Percentiles rank a stretch among this genome's conserved stretches.
These are phyloP conservation scores for Tolypocladium nubicola DNA, from an alignment of 2,329 filamentous ascomycete species.

Conservation along the genomic window DNA sequence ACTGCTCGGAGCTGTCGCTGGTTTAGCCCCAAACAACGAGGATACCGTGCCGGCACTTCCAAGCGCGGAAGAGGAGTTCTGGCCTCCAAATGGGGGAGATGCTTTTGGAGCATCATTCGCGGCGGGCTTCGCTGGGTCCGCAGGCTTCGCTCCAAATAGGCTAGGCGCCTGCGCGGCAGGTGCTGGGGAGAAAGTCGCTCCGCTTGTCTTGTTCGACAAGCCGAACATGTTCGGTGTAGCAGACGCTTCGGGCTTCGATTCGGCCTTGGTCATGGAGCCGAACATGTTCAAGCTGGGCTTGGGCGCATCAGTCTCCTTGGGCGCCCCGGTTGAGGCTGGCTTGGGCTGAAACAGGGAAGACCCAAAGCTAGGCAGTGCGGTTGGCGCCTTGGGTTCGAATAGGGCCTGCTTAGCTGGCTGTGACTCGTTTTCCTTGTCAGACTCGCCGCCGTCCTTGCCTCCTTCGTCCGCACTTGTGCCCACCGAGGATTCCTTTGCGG, in stretches of 20 bases:
- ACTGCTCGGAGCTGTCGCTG: slow-evolving; percentile 5
- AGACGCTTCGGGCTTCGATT: slow-evolving; percentile 14
- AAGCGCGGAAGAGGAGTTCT: neutral
- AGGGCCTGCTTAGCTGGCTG: slow-evolving; percentile 21
- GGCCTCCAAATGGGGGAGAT: slow-evolving; percentile 5
- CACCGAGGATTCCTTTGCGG: slow-evolving; percentile 15
- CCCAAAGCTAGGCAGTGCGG: slow-evolving; percentile 17
- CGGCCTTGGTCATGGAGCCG: slow-evolving; percentile 11
- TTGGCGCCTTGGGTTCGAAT: slow-evolving; percentile 19
- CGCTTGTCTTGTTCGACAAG: slow-evolving; percentile 2
- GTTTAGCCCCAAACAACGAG: slow-evolving; percentile 20
- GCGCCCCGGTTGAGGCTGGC: slow-evolving; percentile 14
- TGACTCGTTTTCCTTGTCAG: slow-evolving; percentile 33
- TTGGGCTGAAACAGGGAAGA: slow-evolving; percentile 22
- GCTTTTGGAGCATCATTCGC: slow-evolving; percentile 9
- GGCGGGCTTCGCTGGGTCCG: slow-evolving; percentile 15
- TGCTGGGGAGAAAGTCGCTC: slow-evolving; percentile 7
- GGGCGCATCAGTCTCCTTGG: slow-evolving; percentile 15
- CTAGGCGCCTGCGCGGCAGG: slow-evolving; percentile 14
- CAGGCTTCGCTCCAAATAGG: slow-evolving; percentile 23
- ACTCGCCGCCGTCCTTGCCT: slow-evolving; percentile 26
- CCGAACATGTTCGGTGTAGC: slow-evolving; percentile 27
- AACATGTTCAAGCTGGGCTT: slow-evolving; percentile 16
- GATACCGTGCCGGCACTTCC: slow-evolving; percentile 1
- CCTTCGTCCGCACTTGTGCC: slow-evolving; percentile 13